Base-by-base conservation (phyloP, 768 basidiomycete species). In the Sporobolomyces phaffii region DNA sequence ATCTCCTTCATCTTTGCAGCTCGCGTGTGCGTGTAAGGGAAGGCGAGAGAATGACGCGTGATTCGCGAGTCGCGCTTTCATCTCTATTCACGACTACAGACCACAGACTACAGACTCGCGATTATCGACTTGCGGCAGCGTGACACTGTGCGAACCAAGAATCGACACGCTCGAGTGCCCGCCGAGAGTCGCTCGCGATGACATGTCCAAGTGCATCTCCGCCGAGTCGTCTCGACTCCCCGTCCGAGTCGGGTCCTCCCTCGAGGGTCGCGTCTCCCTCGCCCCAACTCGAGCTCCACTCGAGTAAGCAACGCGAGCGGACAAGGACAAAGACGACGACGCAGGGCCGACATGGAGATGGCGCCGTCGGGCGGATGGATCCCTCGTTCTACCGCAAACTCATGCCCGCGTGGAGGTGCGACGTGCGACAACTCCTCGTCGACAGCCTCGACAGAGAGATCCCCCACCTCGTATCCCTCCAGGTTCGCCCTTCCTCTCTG, bases 351-450 rank as follows among this genome's bases (percentile, higher is more conserved):
- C 7, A 5, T 29, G 31, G 31, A 34, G 44, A n/a, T 10, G 33
- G 56, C 24, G 60, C 67, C 1, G 67, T 69, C 6, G 67, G 67
- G 8, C 2, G 44, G 1, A 15, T 14, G 5, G 51, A 53, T 0
- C 43, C 40, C 0, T 45, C 10, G n/a, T 38, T 48, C 26, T 69
- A 69, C 41, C 28, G n/a, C 24, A 20, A 40, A n/a, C 2, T 60
- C 20, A 54, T 73, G 58, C 73, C 69, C 5, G 38, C 38, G 8
- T 69, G 69, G 66, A 44, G 73, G 28, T 68, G 68, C 43, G 11
- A 7, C 2, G 2, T 74, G 3, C 49, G 73, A 18, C 47, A 65
- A 24, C 18, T 22, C 20, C 61, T 72, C 40, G 34, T 74, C 2
- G 18, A 29, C 29, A 62, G 59, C 24, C 49, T 74, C 14, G 69